phyloP scores from a whole-genome alignment of 176 grass and related monocot species.

The Carex pumila region DNA sequence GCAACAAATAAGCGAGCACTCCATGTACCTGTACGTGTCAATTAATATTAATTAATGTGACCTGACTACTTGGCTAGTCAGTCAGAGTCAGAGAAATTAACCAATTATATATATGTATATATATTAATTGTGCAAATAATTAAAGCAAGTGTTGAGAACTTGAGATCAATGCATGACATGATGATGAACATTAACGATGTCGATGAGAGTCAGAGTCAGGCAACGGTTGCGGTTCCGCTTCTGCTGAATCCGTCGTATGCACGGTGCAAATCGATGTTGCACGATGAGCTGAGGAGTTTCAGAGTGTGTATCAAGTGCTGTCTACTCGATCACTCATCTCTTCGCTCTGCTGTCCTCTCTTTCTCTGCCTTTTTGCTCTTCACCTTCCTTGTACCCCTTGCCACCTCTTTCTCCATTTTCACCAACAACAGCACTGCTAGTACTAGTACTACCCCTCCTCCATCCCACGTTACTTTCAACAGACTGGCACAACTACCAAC shows the following conservation, averaged over 20 bases:
- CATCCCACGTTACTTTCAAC: conserved; percentile 52
- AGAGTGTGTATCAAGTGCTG: conserved; percentile 74
- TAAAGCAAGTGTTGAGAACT: neutral
- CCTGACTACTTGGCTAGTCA: neutral
- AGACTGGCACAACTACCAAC: conserved; percentile 44
- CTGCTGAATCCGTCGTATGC: conserved; percentile 72
- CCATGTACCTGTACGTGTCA: neutral
- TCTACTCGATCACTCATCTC: conserved; percentile 66
- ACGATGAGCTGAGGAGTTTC: conserved; percentile 83
- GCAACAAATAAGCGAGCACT: neutral
- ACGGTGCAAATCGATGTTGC: conserved; percentile 64
- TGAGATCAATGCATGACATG: too few species aligned
- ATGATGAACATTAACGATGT: too few species aligned
- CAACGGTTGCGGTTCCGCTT: conserved; percentile 25
- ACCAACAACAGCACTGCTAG: neutral
- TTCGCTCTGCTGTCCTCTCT: conserved; percentile 27
- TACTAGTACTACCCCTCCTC: neutral
- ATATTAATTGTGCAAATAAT: neutral
- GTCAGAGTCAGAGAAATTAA: neutral
- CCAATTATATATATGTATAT: too few species aligned
- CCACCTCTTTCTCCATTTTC: conserved; percentile 33
- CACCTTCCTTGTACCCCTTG: conserved; percentile 39
- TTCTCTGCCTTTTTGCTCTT: conserved; percentile 53
- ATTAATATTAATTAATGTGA: neutral
- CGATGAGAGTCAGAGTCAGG: neutral